These are phyloP conservation scores for Plantago major DNA, from an alignment of 257 asterid species.

Conservation along the genomic window DNA sequence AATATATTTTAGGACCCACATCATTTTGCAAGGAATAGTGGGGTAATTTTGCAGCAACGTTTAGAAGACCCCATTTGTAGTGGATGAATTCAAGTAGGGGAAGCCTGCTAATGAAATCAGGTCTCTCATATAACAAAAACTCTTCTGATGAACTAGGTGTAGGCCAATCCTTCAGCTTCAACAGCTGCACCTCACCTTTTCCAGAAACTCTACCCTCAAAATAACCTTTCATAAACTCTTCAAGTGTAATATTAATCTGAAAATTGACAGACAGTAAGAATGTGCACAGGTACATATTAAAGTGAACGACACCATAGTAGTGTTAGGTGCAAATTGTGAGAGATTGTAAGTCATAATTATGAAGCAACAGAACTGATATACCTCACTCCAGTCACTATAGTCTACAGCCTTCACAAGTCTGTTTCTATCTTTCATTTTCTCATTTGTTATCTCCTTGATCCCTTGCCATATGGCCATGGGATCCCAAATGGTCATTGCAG, in stretches of 20 bases:
- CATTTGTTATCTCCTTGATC: conserved; percentile 72
- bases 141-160: conserved; percentile 92
- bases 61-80: conserved; percentile 97
- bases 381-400: conserved; percentile 70
- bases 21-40: conserved; percentile 97
- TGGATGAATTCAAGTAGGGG: conserved; percentile 95
- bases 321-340: conserved; percentile 4
- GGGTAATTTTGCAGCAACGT: conserved; percentile 96
- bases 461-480: conserved; percentile 81
- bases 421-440: conserved; percentile 60
- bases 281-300: conserved; percentile 19
- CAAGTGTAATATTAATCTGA: conserved; percentile 73
- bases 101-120: conserved; percentile 83
- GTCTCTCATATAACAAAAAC: conserved; percentile 85
- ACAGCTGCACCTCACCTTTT: conserved; percentile 59
- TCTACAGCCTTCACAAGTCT: conserved; percentile 79
- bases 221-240: conserved; percentile 84
- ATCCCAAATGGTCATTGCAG: conserved; percentile 72
- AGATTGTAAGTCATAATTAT: conserved; percentile 8
- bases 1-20: conserved; percentile 87
- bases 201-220: conserved; percentile 72
- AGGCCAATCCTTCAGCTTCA: conserved; percentile 98
- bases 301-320: conserved; percentile 8
- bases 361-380: conserved; percentile 20
- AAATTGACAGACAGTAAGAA: conserved; percentile 27